Evolutionary conservation across 192 early-diverging fungal species (phyloP).

Genomic region (Gryganskiella cystojenkinii): DNA sequence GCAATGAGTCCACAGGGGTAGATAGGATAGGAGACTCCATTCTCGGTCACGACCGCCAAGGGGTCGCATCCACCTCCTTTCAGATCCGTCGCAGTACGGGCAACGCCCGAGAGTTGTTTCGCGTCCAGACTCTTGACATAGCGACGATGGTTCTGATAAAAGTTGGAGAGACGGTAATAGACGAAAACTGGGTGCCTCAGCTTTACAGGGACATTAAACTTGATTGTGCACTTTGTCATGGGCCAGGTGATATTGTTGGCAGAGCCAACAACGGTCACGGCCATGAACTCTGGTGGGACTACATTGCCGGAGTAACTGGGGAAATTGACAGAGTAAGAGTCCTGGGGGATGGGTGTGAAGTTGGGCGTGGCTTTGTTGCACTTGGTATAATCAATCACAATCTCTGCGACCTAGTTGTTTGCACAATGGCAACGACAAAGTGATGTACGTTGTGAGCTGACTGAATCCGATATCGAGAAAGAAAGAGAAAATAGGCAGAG

Average conservation of each 20-base stretch:
- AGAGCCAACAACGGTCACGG: background rate
- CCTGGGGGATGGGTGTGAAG: conserved; percentile 10
- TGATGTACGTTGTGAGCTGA: background rate
- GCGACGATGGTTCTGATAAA: conserved; percentile 98
- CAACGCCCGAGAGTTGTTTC: conserved; percentile 83
- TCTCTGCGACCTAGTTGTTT: conserved; percentile 85
- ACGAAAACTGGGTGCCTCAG: conserved; percentile 87
- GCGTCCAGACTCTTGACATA: conserved; percentile 93
- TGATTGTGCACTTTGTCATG: conserved; percentile 72
- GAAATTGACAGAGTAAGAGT: conserved; percentile 27
- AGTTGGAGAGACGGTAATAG: conserved; percentile 97
- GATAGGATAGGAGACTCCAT: conserved; percentile 60
- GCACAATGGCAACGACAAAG: background rate
- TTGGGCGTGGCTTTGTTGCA: conserved; percentile 62
- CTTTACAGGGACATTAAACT: conserved; percentile 72
- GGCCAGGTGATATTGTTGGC: conserved; percentile 13
- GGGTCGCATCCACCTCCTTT: conserved; percentile 70
- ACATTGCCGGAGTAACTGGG: conserved; percentile 14
- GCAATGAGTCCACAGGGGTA: conserved; percentile 99
- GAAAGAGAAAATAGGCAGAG: background rate
- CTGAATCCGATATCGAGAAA: too few species aligned
- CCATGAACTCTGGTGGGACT: conserved; percentile 34
- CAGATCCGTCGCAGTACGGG: conserved; percentile 52
- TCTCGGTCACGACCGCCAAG: conserved; percentile 49
- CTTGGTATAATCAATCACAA: conserved; percentile 94